These are phyloP conservation scores for Turnera subulata DNA, from an alignment of 345 rosid species.

Conservation along the genomic window DNA sequence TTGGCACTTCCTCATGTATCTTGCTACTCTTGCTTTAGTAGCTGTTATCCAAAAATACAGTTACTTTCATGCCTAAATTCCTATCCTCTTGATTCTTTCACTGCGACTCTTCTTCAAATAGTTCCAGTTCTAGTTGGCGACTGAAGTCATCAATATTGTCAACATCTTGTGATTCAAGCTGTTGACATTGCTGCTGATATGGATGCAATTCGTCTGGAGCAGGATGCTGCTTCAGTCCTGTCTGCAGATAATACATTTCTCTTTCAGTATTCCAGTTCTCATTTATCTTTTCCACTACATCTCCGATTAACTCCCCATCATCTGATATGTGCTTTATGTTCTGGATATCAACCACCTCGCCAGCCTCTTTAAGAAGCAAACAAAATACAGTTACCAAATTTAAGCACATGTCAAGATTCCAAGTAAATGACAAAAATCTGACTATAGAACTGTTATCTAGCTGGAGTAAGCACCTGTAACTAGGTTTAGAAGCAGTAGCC, in stretches of 20 bases:
- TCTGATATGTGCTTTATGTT: constrained; percentile 56
- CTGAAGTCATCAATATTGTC: constrained; percentile 4
- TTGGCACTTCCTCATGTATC: background rate
- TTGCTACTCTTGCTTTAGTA: background rate
- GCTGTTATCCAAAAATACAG: constrained; percentile 2
- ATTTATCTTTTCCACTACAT: constrained; percentile 35
- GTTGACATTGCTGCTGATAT: background rate
- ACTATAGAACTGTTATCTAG: background rate
- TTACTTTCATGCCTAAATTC: constrained; percentile 1
- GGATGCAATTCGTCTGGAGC: constrained; percentile 1
- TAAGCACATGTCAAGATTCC: background rate
- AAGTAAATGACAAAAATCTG: background rate
- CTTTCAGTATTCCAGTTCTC: constrained; percentile 58
- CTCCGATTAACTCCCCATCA: constrained; percentile 41
- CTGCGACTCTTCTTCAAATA: constrained; percentile 12
- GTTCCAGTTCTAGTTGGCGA: constrained; percentile 8
- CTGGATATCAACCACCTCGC: constrained; percentile 39
- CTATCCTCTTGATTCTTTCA: constrained; percentile 6
- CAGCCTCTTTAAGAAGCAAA: constrained; percentile 43
- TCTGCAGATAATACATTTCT: constrained; percentile 39
- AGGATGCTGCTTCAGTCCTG: constrained; percentile 31
- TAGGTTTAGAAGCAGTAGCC: background rate
- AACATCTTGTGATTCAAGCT: constrained; percentile 2
- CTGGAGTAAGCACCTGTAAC: background rate
- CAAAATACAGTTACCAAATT: background rate